Percentiles rank a stretch among this genome's conserved stretches.
Evolutionary conservation across 352 stramenopile species (phyloP).

Genomic region (Phytopythium kandeliae): DNA sequence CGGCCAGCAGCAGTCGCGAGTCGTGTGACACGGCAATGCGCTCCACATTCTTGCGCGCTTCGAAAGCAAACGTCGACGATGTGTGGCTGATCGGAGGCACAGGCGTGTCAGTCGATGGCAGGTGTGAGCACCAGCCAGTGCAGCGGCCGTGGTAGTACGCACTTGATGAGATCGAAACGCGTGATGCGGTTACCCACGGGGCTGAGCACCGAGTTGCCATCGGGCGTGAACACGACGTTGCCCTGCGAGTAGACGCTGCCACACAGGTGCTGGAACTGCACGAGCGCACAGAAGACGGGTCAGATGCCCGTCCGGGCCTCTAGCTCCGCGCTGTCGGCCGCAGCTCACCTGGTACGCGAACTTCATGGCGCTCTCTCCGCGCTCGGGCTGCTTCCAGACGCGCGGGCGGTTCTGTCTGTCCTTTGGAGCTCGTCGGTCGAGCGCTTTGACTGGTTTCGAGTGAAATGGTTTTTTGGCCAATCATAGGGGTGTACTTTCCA

Average conservation of each 20-base stretch:
- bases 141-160: conserved; percentile 12
- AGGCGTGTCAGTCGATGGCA: too few species aligned
- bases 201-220: conserved; percentile 90
- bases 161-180: conserved; percentile 93
- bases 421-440: conserved; percentile 11
- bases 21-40: conserved; percentile 85
- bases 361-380: conserved; percentile 79
- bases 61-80: conserved; percentile 88
- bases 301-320: background rate
- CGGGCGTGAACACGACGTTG: conserved; percentile 91
- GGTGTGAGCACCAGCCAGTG: too few species aligned
- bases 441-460: conserved; percentile 18
- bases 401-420: conserved; percentile 8
- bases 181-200: conserved; percentile 93
- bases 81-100: conserved; percentile 45
- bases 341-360: conserved; percentile 73
- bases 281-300: background rate
- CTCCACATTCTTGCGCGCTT: conserved; percentile 88
- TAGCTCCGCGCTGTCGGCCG: too few species aligned
- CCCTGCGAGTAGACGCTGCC: conserved; percentile 92
- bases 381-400: background rate
- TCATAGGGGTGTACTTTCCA: conserved; percentile 8
- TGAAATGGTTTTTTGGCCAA: conserved; percentile 24
- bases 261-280: conserved; percentile 90
- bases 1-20: conserved; percentile 82